Base-by-base conservation (phyloP, 1,284 basidiomycete species). In the Cutaneotrichosporon sp. region DNA sequence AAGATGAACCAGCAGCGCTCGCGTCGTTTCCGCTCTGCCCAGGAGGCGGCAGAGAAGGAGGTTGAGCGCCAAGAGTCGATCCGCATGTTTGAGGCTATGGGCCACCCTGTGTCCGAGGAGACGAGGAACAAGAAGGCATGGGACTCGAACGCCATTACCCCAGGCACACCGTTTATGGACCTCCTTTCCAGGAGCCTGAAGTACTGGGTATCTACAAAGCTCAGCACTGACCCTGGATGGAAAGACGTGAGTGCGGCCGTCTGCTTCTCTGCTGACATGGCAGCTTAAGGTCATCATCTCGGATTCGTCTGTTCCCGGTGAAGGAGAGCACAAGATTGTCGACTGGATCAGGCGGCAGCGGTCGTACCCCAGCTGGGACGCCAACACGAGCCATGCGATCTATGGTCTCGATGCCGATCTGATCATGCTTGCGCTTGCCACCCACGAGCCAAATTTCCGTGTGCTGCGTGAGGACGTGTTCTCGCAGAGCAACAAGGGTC, bases 321-420 rank as follows among this genome's bases (percentile, higher is more conserved):
- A 99, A 76, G 96, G 96, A 69, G 96, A 99, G 75, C 96, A 99
- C 78, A 99, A 99, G 79, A 97, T 99, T 63, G 97, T 99, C 90
- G 96, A 98, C 70, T 97, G 84, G 74, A 96, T 99, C 61, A 81
- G 96, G 55, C 82, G 93, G 45, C 92, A 97, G 68, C 82, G 96
- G 46, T 80, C 82, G 44, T 88, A 96, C 68, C 82, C 84, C 33
- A 86, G 85, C 12, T 87, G 97, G 77, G 87, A 98, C 74, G 86
- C 96, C 26, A 98, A 99, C 70, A 97, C 91, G 4, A 81, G 81
- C 41, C 96, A 99, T 73, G 93, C 97, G 59, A 97, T 99, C 62
- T 98, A 98, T 77, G 96, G 96, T 63, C 78, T 98, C 68, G 96
- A 99, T 77, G 96, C 96, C 57, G 96, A 99, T 81, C 80, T 99